phyloP scores from a whole-genome alignment of 2,329 filamentous ascomycete species.

The Westerdykella ornata region DNA sequence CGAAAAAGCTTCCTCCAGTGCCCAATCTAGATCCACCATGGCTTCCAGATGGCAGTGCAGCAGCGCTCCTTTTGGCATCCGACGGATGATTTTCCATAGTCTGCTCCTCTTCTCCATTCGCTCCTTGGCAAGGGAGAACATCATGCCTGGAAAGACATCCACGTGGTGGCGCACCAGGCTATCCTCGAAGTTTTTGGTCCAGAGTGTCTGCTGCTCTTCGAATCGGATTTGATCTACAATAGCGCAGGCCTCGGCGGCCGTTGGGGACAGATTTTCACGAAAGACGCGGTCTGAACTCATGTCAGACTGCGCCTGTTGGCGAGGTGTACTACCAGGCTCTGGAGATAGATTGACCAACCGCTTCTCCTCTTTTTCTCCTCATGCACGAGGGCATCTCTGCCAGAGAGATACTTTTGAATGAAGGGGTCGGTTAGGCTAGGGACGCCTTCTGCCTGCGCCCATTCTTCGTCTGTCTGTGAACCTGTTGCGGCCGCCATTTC shows the following conservation, averaged over 20 bases:
- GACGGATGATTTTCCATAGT: constrained; percentile 76
- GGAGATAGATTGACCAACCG: constrained; percentile 47
- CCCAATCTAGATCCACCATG: constrained; percentile 80
- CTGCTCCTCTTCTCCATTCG: constrained; percentile 70
- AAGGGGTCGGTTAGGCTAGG: constrained; percentile 58
- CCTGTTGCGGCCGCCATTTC: constrained; percentile 24
- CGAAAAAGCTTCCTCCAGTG: constrained; percentile 64
- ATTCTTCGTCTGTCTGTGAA: constrained; percentile 32
- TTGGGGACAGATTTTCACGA: constrained; percentile 66
- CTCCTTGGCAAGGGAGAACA: constrained; percentile 82
- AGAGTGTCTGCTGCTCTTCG: constrained; percentile 67
- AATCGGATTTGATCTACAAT: constrained; percentile 76
- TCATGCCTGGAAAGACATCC: constrained; percentile 79
- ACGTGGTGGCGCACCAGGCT: constrained; percentile 57
- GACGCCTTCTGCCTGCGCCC: constrained; percentile 39
- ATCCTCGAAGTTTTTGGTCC: constrained; percentile 69
- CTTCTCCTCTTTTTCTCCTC: constrained; percentile 79
- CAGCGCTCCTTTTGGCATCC: constrained; percentile 82
- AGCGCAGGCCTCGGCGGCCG: constrained; percentile 67
- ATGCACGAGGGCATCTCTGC: constrained; percentile 66
- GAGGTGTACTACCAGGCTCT: neutral
- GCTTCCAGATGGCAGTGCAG: constrained; percentile 86
- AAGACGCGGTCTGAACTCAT: constrained; percentile 58
- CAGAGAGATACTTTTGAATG: constrained; percentile 72
- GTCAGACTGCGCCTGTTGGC: constrained; percentile 18